Conservation (phyloP, 192 early-diverging fungal species). For the Umbelopsis sp. region DNA sequence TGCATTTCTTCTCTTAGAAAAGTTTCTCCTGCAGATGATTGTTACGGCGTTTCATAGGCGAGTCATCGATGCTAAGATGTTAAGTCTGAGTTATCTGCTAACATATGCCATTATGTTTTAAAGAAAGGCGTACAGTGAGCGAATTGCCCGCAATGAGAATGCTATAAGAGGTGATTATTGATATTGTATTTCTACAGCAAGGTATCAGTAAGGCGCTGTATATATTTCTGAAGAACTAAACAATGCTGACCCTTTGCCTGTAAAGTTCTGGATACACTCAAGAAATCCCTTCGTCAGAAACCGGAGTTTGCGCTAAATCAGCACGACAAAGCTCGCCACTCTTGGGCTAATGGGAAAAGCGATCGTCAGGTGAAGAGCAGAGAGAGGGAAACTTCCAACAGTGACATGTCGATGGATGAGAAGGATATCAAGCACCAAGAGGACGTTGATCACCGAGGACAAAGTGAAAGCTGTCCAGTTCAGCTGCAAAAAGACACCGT, state of each 20-base stretch:
- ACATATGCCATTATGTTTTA: background rate
- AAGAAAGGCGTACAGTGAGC: slow-evolving; percentile 41
- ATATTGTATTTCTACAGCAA: too few relatives aligned
- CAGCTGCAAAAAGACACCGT: too few relatives aligned
- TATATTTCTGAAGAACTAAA: too few relatives aligned
- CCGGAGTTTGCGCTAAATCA: background rate
- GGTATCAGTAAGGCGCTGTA: too few relatives aligned
- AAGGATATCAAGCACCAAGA: too few relatives aligned
- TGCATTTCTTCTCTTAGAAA: slow-evolving; percentile 37
- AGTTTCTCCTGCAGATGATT: slow-evolving; percentile 42
- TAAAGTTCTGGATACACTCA: slow-evolving; percentile 24
- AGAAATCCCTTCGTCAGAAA: slow-evolving; percentile 25
- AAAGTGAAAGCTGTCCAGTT: too few relatives aligned
- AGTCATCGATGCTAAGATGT: background rate
- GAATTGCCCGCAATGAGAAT: slow-evolving; percentile 36
- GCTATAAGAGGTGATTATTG: slow-evolving; percentile 20
- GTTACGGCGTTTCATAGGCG: slow-evolving; percentile 36
- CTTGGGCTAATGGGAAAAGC: background rate
- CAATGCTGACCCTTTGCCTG: too few relatives aligned
- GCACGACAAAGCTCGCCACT: background rate
- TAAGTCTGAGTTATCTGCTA: background rate
- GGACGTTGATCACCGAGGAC: too few relatives aligned
- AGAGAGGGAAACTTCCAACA: background rate
- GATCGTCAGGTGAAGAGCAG: background rate
- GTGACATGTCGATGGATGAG: too few relatives aligned